A percentile compares a stretch with the other conserved stretches of the same genome.
phyloP scores from a whole-genome alignment of 345 rosid species.

The Dovyalis caffra region DNA sequence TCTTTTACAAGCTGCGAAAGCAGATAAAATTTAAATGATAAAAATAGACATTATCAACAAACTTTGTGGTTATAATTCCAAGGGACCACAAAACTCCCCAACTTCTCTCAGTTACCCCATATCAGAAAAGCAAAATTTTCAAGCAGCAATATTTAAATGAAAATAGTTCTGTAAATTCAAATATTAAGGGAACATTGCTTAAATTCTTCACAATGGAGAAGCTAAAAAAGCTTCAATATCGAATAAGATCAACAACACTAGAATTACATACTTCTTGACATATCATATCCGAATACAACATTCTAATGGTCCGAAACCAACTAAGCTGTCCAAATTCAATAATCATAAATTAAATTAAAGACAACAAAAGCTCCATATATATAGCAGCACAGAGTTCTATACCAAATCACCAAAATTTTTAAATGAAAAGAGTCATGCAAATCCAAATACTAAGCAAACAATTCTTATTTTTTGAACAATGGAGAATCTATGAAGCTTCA shows the following conservation, averaged over 20 bases:
- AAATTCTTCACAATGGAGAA: neutral
- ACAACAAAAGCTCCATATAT: too few relatives aligned
- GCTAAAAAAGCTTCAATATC: neutral
- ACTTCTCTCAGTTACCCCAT: neutral
- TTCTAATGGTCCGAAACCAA: too few relatives aligned
- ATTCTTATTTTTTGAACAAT: neutral
- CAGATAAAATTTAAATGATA: slow-evolving; percentile 18
- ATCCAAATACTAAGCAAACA: neutral
- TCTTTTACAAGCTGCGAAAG: slow-evolving; percentile 29
- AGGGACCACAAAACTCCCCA: slow-evolving; percentile 27
- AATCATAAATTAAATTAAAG: too few relatives aligned
- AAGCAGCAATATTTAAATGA: neutral
- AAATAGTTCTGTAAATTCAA: neutral
- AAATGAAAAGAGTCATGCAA: neutral
- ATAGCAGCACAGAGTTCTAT: too few relatives aligned
- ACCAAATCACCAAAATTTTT: too few relatives aligned
- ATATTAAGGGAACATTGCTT: neutral
- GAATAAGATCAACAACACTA: too few relatives aligned
- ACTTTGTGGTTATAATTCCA: slow-evolving; percentile 29
- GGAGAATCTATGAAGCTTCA: neutral
- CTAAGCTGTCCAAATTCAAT: too few relatives aligned
- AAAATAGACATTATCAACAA: slow-evolving; percentile 25
- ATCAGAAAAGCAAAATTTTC: neutral
- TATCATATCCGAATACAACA: too few relatives aligned
- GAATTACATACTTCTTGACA: too few relatives aligned